Conservation (phyloP, 2,329 filamentous ascomycete species). For the Epichloe festucae region DNA sequence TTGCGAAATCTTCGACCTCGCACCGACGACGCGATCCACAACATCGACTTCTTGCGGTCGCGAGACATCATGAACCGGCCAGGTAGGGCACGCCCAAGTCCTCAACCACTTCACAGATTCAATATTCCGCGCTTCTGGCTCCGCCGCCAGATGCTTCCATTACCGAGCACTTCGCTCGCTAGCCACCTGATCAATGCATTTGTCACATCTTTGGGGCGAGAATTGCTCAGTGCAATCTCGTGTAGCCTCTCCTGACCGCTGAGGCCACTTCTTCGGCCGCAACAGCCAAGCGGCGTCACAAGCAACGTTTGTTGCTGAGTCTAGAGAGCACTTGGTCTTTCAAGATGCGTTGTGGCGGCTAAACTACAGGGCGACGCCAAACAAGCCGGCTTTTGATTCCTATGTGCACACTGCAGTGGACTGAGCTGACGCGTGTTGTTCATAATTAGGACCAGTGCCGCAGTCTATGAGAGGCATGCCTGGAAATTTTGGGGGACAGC, state of each 20-base stretch:
- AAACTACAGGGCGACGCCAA: not conserved
- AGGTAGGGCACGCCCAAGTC: constrained; percentile 34
- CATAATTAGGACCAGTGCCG: constrained; percentile 40
- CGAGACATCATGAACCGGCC: constrained; percentile 43
- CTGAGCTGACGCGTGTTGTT: constrained; percentile 15
- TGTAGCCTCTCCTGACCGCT: not conserved
- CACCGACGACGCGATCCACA: not conserved
- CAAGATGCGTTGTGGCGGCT: not conserved
- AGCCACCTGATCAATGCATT: not conserved
- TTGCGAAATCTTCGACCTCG: not conserved
- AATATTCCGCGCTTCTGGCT: not conserved
- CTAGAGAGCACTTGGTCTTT: not conserved
- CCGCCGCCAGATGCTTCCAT: not conserved
- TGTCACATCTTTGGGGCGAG: not conserved
- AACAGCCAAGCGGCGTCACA: not conserved
- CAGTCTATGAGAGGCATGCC: constrained; percentile 51
- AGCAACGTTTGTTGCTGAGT: not conserved
- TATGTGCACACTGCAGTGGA: not conserved
- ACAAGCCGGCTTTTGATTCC: not conserved
- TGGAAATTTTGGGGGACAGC: constrained; percentile 45
- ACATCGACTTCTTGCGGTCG: not conserved
- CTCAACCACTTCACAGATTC: constrained; percentile 7
- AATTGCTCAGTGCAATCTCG: not conserved
- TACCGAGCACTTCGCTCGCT: not conserved
- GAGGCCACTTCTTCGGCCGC: not conserved